A percentile compares a stretch with the other conserved stretches of the same genome.
These are phyloP conservation scores for Neodidymelliopsis sp. DNA, from an alignment of 2,329 filamentous ascomycete genomes.

Conservation along the genomic window DNA sequence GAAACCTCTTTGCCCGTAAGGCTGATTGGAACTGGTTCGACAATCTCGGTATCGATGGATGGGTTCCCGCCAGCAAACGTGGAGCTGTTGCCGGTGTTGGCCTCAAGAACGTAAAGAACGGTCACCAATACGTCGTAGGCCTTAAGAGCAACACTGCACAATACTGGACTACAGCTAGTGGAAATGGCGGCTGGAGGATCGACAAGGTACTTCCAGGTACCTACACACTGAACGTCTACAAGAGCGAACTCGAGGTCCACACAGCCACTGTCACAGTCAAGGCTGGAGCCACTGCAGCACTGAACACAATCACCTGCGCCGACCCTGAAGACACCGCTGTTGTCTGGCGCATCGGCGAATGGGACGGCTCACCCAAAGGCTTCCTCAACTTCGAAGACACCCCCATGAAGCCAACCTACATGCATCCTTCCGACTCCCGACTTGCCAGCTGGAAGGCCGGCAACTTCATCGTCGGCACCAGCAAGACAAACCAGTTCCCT, in stretches of 20 bases:
- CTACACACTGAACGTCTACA: conserved; percentile 70
- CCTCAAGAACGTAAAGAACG: conserved; percentile 50
- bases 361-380: conserved; percentile 64
- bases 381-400: conserved; percentile 63
- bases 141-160: conserved; percentile 48
- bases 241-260: conserved; percentile 48
- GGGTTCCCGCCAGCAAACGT: conserved; percentile 28
- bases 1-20: conserved; percentile 34
- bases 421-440: conserved; percentile 50
- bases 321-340: conserved; percentile 55
- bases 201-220: conserved; percentile 69
- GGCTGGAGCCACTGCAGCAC: conserved; percentile 56
- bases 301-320: conserved; percentile 59
- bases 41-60: conserved; percentile 30
- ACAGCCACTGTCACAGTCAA: conserved; percentile 52
- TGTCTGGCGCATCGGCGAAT: conserved; percentile 69
- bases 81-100: conserved; percentile 32
- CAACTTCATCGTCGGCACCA: conserved; percentile 33
- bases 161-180: conserved; percentile 47
- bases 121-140: conserved; percentile 51
- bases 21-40: conserved; percentile 35
- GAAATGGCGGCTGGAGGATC: conserved; percentile 60
- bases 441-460: conserved; percentile 34
- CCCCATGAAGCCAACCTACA: conserved; percentile 53
- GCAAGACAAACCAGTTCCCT: conserved; percentile 38